Evolutionary conservation across 441 rosid genomes (phyloP).

Genomic region (Aleurites moluccanus): DNA sequence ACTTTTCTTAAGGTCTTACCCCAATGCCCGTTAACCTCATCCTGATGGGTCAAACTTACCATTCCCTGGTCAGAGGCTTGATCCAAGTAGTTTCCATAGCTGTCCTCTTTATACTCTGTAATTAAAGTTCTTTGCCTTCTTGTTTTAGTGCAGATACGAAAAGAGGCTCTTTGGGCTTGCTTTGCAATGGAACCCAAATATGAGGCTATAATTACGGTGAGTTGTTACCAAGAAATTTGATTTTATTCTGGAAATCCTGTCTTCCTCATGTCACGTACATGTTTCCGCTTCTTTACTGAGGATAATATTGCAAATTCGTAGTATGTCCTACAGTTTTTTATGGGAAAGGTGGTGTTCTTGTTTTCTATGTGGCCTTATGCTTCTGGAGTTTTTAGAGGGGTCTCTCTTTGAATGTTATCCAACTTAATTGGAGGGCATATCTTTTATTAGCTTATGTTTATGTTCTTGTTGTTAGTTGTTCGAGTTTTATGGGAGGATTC

Average conservation of each 20-base stretch:
- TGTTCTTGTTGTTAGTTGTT: too few relatives aligned
- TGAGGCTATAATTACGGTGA: constrained; percentile 83
- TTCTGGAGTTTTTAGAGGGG: too few relatives aligned
- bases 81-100: background rate
- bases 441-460: too few relatives aligned
- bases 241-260: background rate
- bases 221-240: constrained; percentile 21
- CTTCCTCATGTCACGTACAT: background rate
- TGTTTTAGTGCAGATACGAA: constrained; percentile 62
- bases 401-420: background rate
- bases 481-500: too few relatives aligned
- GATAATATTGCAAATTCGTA: too few relatives aligned
- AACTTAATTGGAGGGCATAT: too few relatives aligned
- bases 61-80: background rate
- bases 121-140: background rate
- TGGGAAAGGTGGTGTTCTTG: too few relatives aligned
- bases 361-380: too few relatives aligned
- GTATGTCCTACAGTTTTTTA: too few relatives aligned
- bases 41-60: background rate
- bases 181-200: constrained; percentile 82
- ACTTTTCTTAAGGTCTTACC: background rate
- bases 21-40: background rate
- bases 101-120: constrained; percentile 2
- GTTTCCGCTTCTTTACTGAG: background rate
- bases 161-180: constrained; percentile 95